Evolutionary conservation across 2,329 filamentous ascomycete species (phyloP).

Genomic region (Fusarium palustre): DNA sequence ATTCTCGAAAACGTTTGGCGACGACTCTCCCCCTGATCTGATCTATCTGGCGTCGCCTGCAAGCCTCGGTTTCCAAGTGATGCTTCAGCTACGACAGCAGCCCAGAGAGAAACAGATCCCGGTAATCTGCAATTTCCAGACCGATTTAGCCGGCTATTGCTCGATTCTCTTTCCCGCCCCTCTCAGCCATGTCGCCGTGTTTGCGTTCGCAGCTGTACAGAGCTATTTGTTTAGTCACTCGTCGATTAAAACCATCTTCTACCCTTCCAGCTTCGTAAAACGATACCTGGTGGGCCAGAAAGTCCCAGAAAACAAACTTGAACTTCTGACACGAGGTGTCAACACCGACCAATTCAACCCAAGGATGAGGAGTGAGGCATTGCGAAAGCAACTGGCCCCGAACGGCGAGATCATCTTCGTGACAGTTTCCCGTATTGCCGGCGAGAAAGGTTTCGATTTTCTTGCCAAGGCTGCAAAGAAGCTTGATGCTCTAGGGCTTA

Average conservation of each 20-base stretch:
- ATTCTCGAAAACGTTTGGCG: conserved; percentile 69
- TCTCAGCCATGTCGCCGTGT: conserved; percentile 70
- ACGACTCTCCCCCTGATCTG: conserved; percentile 66
- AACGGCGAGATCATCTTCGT: conserved; percentile 73
- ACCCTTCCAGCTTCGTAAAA: conserved; percentile 72
- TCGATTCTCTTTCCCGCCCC: conserved; percentile 75
- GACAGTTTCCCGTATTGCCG: conserved; percentile 74
- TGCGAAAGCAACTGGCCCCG: conserved; percentile 67
- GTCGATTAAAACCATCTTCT: conserved; percentile 75
- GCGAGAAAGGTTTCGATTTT: conserved; percentile 78
- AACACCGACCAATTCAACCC: conserved; percentile 73
- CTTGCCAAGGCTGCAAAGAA: conserved; percentile 66
- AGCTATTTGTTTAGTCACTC: conserved; percentile 73
- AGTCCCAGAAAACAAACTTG: conserved; percentile 67
- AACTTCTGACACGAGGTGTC: conserved; percentile 72
- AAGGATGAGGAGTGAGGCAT: conserved; percentile 59
- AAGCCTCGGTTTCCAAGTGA: conserved; percentile 76
- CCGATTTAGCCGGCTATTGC: conserved; percentile 76
- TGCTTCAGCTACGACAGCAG: conserved; percentile 75
- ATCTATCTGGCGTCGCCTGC: conserved; percentile 78
- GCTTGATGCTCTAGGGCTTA: conserved; percentile 66
- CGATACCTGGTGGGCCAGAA: conserved; percentile 69
- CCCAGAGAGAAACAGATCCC: conserved; percentile 65
- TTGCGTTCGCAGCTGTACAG: conserved; percentile 71
- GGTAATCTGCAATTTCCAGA: conserved; percentile 77